Conservation (phyloP, 2,329 filamentous ascomycete genomes). For the Xylaria sp. region DNA sequence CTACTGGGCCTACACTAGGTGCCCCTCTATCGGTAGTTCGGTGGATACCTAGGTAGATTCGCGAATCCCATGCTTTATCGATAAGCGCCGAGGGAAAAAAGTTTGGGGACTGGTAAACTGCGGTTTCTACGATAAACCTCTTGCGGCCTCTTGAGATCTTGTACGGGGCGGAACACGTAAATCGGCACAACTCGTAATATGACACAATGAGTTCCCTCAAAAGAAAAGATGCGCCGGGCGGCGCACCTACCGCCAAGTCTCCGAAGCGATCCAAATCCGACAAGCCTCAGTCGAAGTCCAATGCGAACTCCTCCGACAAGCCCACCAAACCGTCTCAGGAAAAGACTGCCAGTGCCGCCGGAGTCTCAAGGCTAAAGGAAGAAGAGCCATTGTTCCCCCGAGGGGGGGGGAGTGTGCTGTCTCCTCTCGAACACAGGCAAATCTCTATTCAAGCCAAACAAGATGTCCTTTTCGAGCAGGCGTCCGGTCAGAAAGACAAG, state of each 20-base stretch:
- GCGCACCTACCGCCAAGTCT: slow-evolving; percentile 60
- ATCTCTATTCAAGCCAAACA: slow-evolving; percentile 93
- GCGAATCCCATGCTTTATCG: slow-evolving; percentile 29
- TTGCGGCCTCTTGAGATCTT: slow-evolving; percentile 1
- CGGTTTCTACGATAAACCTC: slow-evolving; percentile 18
- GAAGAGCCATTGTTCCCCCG: slow-evolving; percentile 93
- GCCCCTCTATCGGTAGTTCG: slow-evolving; percentile 20
- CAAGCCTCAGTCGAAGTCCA: slow-evolving; percentile 49
- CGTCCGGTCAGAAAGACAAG: slow-evolving; percentile 63
- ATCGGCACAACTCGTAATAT: slow-evolving; percentile 31
- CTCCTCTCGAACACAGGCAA: slow-evolving; percentile 94
- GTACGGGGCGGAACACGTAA: slow-evolving; percentile 2
- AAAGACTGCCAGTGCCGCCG: slow-evolving; percentile 47
- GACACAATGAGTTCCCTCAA: slow-evolving; percentile 65
- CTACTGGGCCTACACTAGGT: neutral
- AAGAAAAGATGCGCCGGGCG: slow-evolving; percentile 66
- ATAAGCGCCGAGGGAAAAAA: slow-evolving; percentile 38
- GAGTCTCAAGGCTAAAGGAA: slow-evolving; percentile 66
- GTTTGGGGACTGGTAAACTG: slow-evolving; percentile 23
- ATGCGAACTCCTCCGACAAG: slow-evolving; percentile 46
- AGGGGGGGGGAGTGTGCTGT: slow-evolving; percentile 89
- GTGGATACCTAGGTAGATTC: neutral
- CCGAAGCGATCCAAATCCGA: slow-evolving; percentile 59
- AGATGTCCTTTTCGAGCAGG: slow-evolving; percentile 90
- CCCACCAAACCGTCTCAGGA: slow-evolving; percentile 40